A percentile compares a stretch with the other conserved stretches of the same genome.
Conservation (phyloP, 768 basidiomycete species). For the Arthromyces matolae region DNA sequence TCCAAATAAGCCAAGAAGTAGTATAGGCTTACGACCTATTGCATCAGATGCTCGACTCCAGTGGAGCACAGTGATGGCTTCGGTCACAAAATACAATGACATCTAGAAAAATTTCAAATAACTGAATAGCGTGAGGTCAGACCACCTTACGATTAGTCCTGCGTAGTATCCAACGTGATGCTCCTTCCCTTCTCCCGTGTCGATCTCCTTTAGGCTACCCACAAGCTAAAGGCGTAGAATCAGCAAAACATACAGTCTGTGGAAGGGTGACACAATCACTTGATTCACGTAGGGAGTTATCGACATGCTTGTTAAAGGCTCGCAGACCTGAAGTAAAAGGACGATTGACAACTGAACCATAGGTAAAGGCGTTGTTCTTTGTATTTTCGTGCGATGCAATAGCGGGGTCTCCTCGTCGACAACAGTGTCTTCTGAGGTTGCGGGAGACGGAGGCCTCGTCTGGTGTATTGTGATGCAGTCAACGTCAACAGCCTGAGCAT, state of each 20-base stretch:
- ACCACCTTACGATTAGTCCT: slow-evolving; percentile 37
- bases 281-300: slow-evolving; percentile 64
- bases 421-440: background rate
- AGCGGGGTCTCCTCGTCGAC: slow-evolving; percentile 36
- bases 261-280: slow-evolving; percentile 25
- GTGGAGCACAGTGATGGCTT: slow-evolving; percentile 69
- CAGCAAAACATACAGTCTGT: background rate
- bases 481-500: too few species aligned
- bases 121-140: background rate
- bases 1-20: slow-evolving; percentile 61
- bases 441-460: too few species aligned
- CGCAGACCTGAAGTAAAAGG: slow-evolving; percentile 47
- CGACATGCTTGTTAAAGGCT: slow-evolving; percentile 50
- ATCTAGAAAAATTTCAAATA: slow-evolving; percentile 37
- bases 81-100: slow-evolving; percentile 62
- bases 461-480: too few species aligned
- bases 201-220: slow-evolving; percentile 54
- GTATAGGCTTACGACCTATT: slow-evolving; percentile 77
- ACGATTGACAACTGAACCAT: slow-evolving; percentile 47
- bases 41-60: slow-evolving; percentile 73
- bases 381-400: slow-evolving; percentile 18
- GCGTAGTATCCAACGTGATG: slow-evolving; percentile 65
- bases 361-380: slow-evolving; percentile 42
- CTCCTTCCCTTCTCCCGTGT: slow-evolving; percentile 44
- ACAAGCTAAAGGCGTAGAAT: slow-evolving; percentile 45